phyloP scores from a whole-genome alignment of 129 eudicot species.

The Artemisia annua region DNA sequence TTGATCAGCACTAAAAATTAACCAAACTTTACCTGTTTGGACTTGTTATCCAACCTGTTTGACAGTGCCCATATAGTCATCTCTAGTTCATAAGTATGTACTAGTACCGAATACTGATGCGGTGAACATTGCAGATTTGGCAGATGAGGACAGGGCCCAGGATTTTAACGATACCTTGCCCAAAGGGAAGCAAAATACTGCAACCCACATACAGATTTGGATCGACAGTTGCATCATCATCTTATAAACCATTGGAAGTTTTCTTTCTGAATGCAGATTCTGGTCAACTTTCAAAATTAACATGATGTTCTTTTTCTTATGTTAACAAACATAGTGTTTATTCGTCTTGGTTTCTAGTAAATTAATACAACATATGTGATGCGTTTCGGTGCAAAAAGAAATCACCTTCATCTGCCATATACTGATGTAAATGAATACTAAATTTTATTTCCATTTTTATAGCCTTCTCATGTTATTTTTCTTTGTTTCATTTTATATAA shows the following conservation, averaged over 20 bases:
- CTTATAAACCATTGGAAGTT: slow-evolving; percentile 76
- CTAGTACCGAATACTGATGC: not conserved
- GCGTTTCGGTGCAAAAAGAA: slow-evolving; percentile 7
- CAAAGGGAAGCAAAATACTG: slow-evolving; percentile 81
- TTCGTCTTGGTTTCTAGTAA: slow-evolving; percentile 7
- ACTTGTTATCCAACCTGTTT: not conserved
- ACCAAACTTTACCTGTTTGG: not conserved
- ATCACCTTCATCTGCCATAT: not conserved
- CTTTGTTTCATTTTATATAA: too few species aligned
- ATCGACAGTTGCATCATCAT: slow-evolving; percentile 45
- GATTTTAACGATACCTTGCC: slow-evolving; percentile 67
- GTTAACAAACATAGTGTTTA: not conserved
- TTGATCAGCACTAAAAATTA: not conserved
- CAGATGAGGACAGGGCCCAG: slow-evolving; percentile 98
- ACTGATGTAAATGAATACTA: too few species aligned
- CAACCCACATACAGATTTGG: slow-evolving; percentile 96
- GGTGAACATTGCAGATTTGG: slow-evolving; percentile 46
- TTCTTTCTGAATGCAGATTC: slow-evolving; percentile 93
- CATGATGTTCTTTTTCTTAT: slow-evolving; percentile 30
- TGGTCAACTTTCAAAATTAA: slow-evolving; percentile 78
- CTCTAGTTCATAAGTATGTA: not conserved
- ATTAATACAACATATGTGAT: slow-evolving; percentile 2
- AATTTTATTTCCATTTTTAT: too few species aligned
- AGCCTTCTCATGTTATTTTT: too few species aligned
- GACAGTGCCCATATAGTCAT: not conserved